Evolutionary conservation across 352 stramenopile genomes (phyloP), one percentile per base, ranked within the genome.

Genomic region (Phytophthora pisi): DNA sequence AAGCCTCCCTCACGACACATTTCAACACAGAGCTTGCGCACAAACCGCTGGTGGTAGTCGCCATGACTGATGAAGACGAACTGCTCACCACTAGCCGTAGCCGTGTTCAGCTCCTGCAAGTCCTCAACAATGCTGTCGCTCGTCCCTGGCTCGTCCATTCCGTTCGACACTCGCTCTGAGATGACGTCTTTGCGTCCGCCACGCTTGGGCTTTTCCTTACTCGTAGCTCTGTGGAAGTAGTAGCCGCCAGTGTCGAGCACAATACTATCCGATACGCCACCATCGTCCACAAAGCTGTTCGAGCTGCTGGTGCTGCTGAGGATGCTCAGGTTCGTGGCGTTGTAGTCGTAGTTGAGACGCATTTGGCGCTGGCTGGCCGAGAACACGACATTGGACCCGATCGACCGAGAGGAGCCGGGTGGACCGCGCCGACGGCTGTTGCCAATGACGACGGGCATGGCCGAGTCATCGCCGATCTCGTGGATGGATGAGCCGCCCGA

Each of bases 1-100:
- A 93, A 50, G 0, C 82, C 85, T 16, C 79, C 82, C 26, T 92
- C 76, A 9, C 77, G 84, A 51, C 81, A 92, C 34, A 95, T 62
- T 28, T 91, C 79, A 15, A 79, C 72, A 51, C 85, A 93, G 26
- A 95, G 61, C 20, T 90, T 87, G 38, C 72, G 70, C 5, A 92
- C 86, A 67, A 96, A 94, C 15, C 64, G 75, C n/a, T 74, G 73
- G 56, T 96, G 86, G 30, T 80, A 78, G 46, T 96, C 84, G 18
- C 84, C 88, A 51, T 94, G 86, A n/a, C 77, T 87, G 36, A 96
- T 93, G 53, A 94, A 96, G 4, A 95, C 84, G 55, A 93, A 95
- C 45, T 92, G 83, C 43, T 90, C 76, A 1, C 86, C 84, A 8
- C 75, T 79, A 1, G 82, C 77, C 13, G 83, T 82, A 6, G 80